Percentiles rank a stretch among this genome's conserved stretches.
Conservation (phyloP, 2,329 filamentous ascomycete species). For the Pseudogymnoascus sp. region DNA sequence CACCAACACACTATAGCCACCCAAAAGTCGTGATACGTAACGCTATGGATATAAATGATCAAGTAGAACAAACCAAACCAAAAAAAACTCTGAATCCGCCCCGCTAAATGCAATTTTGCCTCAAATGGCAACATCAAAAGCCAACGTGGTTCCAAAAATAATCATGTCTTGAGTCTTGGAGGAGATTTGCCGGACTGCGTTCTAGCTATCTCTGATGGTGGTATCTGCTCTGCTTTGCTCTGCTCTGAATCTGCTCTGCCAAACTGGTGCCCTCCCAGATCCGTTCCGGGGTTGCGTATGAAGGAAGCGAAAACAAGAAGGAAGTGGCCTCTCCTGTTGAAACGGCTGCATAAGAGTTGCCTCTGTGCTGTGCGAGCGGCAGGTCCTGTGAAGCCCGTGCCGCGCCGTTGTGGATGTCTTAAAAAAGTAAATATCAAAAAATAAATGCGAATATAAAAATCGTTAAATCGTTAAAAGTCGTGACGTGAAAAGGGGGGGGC, state of each 20-base stretch:
- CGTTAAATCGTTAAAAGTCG: slow-evolving; percentile 15
- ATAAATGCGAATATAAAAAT: slow-evolving; percentile 19
- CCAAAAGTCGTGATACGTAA: not conserved
- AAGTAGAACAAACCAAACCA: not conserved
- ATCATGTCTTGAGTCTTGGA: not conserved
- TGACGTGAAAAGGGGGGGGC: not conserved
- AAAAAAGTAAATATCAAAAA: slow-evolving; percentile 10
- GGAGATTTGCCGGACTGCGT: not conserved
- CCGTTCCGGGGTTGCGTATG: not conserved
- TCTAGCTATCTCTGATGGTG: slow-evolving; percentile 1
- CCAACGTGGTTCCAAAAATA: slow-evolving; percentile 9
- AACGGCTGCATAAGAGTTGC: slow-evolving; percentile 27
- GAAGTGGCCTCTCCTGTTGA: slow-evolving; percentile 22
- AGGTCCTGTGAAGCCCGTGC: slow-evolving; percentile 27
- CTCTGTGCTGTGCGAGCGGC: slow-evolving; percentile 24
- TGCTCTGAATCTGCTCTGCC: not conserved
- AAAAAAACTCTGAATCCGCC: not conserved
- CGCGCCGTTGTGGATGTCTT: slow-evolving; percentile 15
- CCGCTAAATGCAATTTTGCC: slow-evolving; percentile 6
- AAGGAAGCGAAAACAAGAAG: slow-evolving; percentile 9
- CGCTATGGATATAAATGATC: slow-evolving; percentile 8
- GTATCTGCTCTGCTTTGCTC: not conserved
- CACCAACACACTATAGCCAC: slow-evolving; percentile 6
- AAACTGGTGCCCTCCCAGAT: not conserved
- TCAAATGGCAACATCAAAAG: not conserved